phyloP scores from a whole-genome alignment of 2,329 filamentous ascomycete species.

The Exserohilum turcica region DNA sequence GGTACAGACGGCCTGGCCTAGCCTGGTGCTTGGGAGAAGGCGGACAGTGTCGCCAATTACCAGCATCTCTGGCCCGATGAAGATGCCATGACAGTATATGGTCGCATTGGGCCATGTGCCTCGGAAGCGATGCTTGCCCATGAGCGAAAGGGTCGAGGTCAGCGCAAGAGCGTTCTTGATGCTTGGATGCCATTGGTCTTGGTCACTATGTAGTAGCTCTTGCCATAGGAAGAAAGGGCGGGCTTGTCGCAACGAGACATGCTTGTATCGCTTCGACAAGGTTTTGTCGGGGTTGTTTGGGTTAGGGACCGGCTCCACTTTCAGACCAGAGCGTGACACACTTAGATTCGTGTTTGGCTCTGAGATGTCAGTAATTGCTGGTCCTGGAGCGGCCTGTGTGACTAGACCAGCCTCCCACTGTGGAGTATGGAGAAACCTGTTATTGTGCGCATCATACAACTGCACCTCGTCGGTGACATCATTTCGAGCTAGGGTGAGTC shows the following conservation, averaged over 20 bases:
- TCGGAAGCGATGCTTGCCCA: slow-evolving; percentile 59
- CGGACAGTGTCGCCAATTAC: slow-evolving; percentile 61
- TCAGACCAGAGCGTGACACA: slow-evolving; percentile 60
- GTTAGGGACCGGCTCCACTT: slow-evolving; percentile 62
- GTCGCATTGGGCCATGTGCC: slow-evolving; percentile 61
- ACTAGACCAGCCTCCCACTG: slow-evolving; percentile 64
- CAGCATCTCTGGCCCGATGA: slow-evolving; percentile 62
- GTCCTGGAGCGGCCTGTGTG: slow-evolving; percentile 56
- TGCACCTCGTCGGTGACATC: slow-evolving; percentile 24
- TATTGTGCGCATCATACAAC: slow-evolving; percentile 26
- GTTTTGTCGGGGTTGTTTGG: slow-evolving; percentile 58
- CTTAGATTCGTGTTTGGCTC: slow-evolving; percentile 47
- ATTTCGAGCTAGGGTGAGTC: slow-evolving; percentile 40
- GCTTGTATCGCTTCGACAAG: slow-evolving; percentile 59
- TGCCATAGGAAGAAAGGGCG: slow-evolving; percentile 62
- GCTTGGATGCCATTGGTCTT: slow-evolving; percentile 57
- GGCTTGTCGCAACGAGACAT: slow-evolving; percentile 59
- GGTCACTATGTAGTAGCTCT: slow-evolving; percentile 52
- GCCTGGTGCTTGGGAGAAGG: slow-evolving; percentile 41
- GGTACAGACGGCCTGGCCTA: slow-evolving; percentile 40
- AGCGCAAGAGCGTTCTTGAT: slow-evolving; percentile 60
- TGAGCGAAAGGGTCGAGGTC: slow-evolving; percentile 58
- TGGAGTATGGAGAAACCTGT: slow-evolving; percentile 48
- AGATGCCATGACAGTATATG: slow-evolving; percentile 61
- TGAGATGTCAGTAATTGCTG: slow-evolving; percentile 53